Evolutionary conservation across 2,329 filamentous ascomycete species (phyloP).

Genomic region (Epichloe baconii): DNA sequence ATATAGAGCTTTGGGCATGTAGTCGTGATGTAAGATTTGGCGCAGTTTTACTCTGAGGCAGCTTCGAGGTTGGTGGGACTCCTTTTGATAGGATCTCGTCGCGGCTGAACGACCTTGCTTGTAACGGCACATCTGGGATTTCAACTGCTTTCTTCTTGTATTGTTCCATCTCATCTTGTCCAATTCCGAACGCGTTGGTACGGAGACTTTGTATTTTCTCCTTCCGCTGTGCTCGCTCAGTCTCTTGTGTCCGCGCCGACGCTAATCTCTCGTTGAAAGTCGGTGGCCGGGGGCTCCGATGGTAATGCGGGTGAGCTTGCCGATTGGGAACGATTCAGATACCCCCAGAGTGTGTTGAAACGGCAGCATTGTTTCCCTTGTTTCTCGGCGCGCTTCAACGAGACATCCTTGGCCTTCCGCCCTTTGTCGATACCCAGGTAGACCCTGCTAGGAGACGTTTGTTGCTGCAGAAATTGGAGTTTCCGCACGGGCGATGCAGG

Average conservation of each 20-base stretch:
- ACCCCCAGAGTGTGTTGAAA: constrained; percentile 19
- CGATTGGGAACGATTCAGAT: constrained; percentile 32
- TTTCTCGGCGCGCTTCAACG: constrained; percentile 58
- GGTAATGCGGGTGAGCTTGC: constrained; percentile 16
- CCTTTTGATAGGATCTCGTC: constrained; percentile 42
- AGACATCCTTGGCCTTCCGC: constrained; percentile 66
- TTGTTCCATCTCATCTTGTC: constrained; percentile 43
- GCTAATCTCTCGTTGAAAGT: constrained; percentile 81
- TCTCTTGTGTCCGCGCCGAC: constrained; percentile 48
- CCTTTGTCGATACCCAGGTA: constrained; percentile 85
- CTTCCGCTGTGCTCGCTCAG: constrained; percentile 34
- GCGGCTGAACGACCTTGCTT: constrained; percentile 43
- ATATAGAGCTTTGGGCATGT: constrained; percentile 10
- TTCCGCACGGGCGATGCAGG: constrained; percentile 60
- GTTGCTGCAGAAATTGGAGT: constrained; percentile 35
- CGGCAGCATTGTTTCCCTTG: constrained; percentile 14
- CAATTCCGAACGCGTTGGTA: constrained; percentile 43
- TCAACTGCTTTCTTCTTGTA: constrained; percentile 46
- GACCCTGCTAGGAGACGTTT: constrained; percentile 66
- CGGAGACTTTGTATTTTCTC: constrained; percentile 39
- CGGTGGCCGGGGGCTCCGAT: constrained; percentile 25
- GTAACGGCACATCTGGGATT: constrained; percentile 34
- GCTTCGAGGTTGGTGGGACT: constrained; percentile 11
- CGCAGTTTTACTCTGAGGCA: constrained; percentile 32
- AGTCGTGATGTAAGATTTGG: constrained; percentile 15